These are phyloP conservation scores for Ogataea trehalophila DNA, from an alignment of 805 yeast species.

Conservation along the genomic window DNA sequence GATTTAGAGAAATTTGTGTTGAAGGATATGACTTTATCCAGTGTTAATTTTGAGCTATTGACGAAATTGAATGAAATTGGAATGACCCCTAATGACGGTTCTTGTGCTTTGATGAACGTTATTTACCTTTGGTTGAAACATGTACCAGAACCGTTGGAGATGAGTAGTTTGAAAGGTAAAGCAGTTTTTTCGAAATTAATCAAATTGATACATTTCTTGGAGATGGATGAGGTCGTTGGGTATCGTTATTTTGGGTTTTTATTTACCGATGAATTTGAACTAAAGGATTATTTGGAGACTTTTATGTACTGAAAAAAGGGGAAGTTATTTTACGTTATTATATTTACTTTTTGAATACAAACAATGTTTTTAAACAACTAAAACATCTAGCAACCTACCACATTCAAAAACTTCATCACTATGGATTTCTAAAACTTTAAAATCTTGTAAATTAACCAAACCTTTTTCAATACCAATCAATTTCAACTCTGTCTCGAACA, in stretches of 20 bases:
- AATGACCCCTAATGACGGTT: constrained; percentile 18
- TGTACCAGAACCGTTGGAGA: constrained; percentile 11
- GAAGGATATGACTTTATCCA: constrained; percentile 13
- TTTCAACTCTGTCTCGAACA: constrained; percentile 58
- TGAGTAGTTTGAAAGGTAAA: constrained; percentile 7
- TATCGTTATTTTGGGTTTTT: constrained; percentile 26
- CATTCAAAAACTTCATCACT: constrained; percentile 69
- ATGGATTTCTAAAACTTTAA: constrained; percentile 56
- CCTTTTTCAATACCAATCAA: constrained; percentile 64
- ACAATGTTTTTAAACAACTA: no score
- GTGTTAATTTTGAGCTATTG: constrained; percentile 8
- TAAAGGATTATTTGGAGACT: constrained; percentile 9
- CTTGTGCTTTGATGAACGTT: constrained; percentile 18
- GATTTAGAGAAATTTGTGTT: constrained; percentile 13
- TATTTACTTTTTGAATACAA: no score
- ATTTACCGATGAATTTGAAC: constrained; percentile 24
- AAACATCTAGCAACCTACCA: constrained; percentile 64
- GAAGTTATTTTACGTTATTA: no score
- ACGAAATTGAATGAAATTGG: constrained; percentile 17
- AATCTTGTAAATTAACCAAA: constrained; percentile 56
- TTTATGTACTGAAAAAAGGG: background rate
- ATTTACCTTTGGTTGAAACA: constrained; percentile 25
- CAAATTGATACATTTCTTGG: constrained; percentile 20
- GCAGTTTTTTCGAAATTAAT: constrained; percentile 15
- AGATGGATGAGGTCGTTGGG: constrained; percentile 18